These are phyloP conservation scores for Auricularia cornea DNA, from an alignment of 768 basidiomycete genomes.

Conservation along the genomic window DNA sequence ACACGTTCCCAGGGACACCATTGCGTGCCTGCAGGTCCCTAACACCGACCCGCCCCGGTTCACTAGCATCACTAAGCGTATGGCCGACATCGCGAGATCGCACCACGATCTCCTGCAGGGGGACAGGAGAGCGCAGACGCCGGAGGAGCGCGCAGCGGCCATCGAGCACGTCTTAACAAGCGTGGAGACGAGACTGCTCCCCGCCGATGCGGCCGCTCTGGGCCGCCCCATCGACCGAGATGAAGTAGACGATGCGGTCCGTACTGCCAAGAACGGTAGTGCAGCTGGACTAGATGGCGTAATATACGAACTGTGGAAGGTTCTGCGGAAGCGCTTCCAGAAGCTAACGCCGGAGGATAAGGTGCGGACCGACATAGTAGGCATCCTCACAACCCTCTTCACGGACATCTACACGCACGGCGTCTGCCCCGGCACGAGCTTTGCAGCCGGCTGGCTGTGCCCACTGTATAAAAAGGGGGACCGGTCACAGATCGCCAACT, in stretches of 20 bases:
- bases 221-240: too few relatives aligned
- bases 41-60: neutral
- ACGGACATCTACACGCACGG: constrained; percentile 32
- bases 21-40: neutral
- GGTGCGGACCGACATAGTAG: neutral
- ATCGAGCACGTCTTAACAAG: too few relatives aligned
- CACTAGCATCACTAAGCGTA: neutral
- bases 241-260: neutral
- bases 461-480: constrained; percentile 33
- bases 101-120: neutral
- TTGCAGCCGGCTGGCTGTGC: constrained; percentile 26
- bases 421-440: constrained; percentile 3
- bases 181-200: too few relatives aligned
- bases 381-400: constrained; percentile 31
- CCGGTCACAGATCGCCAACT: constrained; percentile 8
- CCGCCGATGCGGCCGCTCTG: too few relatives aligned
- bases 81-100: neutral
- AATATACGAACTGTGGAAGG: constrained; percentile 7
- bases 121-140: neutral
- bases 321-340: neutral
- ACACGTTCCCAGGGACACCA: neutral
- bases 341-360: constrained; percentile 1
- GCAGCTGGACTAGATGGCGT: constrained; percentile 7
- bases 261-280: neutral
- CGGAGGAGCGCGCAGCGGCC: too few relatives aligned